Evolutionary conservation across 768 basidiomycete genomes (phyloP).

Genomic region (Agaricus blazei): DNA sequence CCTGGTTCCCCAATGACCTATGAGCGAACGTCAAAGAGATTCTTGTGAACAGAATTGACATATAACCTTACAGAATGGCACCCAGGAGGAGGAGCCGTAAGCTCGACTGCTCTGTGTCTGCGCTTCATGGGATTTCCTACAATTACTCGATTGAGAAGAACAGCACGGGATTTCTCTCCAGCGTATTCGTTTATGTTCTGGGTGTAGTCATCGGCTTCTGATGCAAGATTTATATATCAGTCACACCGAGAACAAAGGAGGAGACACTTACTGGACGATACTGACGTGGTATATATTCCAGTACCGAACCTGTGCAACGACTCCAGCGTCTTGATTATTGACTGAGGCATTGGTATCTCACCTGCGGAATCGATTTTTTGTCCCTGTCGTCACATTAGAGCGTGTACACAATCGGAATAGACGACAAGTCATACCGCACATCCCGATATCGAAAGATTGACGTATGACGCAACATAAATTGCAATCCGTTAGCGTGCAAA

Average conservation of each 20-base stretch:
- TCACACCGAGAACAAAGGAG: background rate
- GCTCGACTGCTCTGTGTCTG: slow-evolving; percentile 40
- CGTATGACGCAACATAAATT: slow-evolving; percentile 53
- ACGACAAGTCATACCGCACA: slow-evolving; percentile 41
- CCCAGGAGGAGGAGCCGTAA: slow-evolving; percentile 49
- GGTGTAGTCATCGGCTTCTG: slow-evolving; percentile 67
- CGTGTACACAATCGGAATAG: background rate
- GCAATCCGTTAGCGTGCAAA: slow-evolving; percentile 47
- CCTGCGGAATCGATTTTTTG: slow-evolving; percentile 48
- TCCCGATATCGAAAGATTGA: slow-evolving; percentile 53
- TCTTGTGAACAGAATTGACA: background rate
- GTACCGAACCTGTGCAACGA: slow-evolving; percentile 47
- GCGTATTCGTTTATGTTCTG: slow-evolving; percentile 36
- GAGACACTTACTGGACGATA: slow-evolving; percentile 53
- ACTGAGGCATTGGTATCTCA: background rate
- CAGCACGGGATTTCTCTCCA: slow-evolving; percentile 32
- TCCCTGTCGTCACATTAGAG: slow-evolving; percentile 27
- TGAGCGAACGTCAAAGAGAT: background rate
- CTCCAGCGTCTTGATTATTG: background rate
- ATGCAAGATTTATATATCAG: background rate
- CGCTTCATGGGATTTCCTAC: slow-evolving; percentile 53
- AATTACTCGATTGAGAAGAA: slow-evolving; percentile 58
- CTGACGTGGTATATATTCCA: slow-evolving; percentile 63
- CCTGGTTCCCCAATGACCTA: slow-evolving; percentile 65
- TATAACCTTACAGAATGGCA: slow-evolving; percentile 48